These are phyloP conservation scores for Aphanomyces invadans DNA, from an alignment of 352 stramenopile species.

Conservation along the genomic window DNA sequence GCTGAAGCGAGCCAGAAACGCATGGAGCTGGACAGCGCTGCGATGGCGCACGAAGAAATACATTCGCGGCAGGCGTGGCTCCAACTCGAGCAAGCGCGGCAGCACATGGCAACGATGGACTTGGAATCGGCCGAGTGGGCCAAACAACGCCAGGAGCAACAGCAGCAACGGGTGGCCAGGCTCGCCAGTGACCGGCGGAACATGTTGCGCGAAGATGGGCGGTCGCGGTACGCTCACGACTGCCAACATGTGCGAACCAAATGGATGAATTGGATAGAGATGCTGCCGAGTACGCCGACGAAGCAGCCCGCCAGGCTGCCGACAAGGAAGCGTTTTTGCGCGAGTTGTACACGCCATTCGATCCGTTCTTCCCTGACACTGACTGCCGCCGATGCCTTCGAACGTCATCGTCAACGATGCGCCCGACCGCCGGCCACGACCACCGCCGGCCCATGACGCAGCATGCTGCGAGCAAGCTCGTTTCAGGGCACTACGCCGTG, in stretches of 20 bases:
- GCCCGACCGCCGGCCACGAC: too few relatives aligned
- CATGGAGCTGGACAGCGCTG: neutral
- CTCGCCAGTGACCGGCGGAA: neutral
- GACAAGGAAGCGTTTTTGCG: neutral
- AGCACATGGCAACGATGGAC: neutral
- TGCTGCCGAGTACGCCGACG: neutral
- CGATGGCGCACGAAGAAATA: neutral
- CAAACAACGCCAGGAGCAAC: neutral
- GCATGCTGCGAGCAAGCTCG: neutral
- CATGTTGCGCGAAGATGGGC: slow-evolving; percentile 7
- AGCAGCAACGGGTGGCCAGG: neutral
- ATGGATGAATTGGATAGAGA: too few relatives aligned
- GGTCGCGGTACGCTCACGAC: neutral
- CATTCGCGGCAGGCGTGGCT: neutral
- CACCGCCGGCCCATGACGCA: neutral
- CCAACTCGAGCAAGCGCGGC: neutral
- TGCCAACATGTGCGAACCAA: too few relatives aligned
- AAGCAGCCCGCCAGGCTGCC: neutral
- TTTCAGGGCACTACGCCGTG: neutral
- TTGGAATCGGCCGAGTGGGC: neutral
- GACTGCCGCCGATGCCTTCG: neutral
- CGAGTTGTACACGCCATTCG: slow-evolving; percentile 16
- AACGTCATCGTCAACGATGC: too few relatives aligned
- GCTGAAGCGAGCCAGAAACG: neutral
- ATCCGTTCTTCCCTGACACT: slow-evolving; percentile 3